phyloP scores from a whole-genome alignment of 768 basidiomycete genomes.

The Thelephora aurantiotincta region DNA sequence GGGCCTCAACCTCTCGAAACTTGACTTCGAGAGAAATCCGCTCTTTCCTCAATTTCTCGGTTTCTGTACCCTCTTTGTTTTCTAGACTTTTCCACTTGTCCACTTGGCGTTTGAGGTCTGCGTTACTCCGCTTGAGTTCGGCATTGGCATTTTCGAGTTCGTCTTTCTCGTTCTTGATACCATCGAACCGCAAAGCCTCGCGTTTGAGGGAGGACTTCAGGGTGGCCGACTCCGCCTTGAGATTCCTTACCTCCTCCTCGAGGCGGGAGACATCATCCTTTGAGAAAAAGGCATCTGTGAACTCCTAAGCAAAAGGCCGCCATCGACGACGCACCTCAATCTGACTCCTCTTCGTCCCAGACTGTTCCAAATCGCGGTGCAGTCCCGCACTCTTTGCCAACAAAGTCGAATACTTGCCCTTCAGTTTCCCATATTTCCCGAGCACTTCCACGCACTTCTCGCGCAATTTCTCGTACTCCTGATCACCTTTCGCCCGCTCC shows the following conservation, averaged over 20 bases:
- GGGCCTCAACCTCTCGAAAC: constrained; percentile 29
- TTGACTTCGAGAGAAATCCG: constrained; percentile 43
- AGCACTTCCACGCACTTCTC: constrained; percentile 11
- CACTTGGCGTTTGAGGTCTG: constrained; percentile 46
- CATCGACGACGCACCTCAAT: constrained; percentile 15
- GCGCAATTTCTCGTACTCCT: constrained; percentile 11
- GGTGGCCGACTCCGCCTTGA: constrained; percentile 32
- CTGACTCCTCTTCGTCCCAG: constrained; percentile 29
- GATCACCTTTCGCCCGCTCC: constrained; percentile 20
- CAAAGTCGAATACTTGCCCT: constrained; percentile 20
- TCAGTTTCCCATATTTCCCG: constrained; percentile 15
- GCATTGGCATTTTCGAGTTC: constrained; percentile 44
- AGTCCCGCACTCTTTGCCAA: constrained; percentile 24
- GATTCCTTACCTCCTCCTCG: constrained; percentile 34
- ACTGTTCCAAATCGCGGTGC: constrained; percentile 22
- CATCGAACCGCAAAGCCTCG: constrained; percentile 41
- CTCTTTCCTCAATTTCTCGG: constrained; percentile 38
- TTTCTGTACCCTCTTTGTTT: constrained; percentile 44
- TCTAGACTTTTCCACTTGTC: constrained; percentile 59
- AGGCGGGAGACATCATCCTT: constrained; percentile 29
- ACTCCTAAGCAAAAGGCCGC: neutral
- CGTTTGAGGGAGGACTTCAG: constrained; percentile 41
- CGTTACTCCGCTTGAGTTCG: constrained; percentile 41
- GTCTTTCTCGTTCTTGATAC: constrained; percentile 31
- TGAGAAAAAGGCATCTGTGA: neutral